A percentile compares a stretch with the other conserved stretches of the same genome.
phyloP scores from a whole-genome alignment of 2,329 filamentous ascomycete genomes.

The Alternaria triticimaculans region DNA sequence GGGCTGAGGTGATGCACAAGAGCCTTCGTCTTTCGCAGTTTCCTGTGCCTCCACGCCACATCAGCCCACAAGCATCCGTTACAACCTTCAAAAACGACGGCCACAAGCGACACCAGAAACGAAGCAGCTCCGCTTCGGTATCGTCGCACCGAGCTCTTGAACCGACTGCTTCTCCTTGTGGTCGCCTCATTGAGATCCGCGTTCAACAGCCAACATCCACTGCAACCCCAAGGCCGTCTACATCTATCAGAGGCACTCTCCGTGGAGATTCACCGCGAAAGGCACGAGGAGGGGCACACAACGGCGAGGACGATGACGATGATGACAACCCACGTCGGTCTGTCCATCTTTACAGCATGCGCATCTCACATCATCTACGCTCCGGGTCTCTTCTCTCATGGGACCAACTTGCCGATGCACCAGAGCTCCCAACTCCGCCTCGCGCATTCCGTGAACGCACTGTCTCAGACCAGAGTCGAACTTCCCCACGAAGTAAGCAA shows the following conservation, averaged over 20 bases:
- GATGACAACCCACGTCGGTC: constrained; percentile 33
- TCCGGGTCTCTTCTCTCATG: constrained; percentile 51
- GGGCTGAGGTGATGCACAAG: constrained; percentile 37
- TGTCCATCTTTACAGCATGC: constrained; percentile 54
- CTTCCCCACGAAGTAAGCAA: constrained; percentile 15
- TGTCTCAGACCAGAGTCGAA: constrained; percentile 28
- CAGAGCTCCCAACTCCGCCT: constrained; percentile 25
- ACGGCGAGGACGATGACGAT: constrained; percentile 3
- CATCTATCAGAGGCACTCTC: constrained; percentile 14
- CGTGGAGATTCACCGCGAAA: constrained; percentile 13
- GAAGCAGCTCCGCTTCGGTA: background rate
- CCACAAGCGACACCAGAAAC: background rate
- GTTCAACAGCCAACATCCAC: constrained; percentile 28
- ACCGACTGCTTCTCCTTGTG: background rate
- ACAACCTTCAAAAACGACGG: constrained; percentile 1
- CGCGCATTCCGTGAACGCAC: constrained; percentile 21
- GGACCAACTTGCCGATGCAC: constrained; percentile 34
- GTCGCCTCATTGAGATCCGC: constrained; percentile 20
- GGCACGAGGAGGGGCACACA: background rate
- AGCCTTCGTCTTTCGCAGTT: constrained; percentile 42
- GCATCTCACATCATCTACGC: constrained; percentile 54
- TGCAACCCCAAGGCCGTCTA: constrained; percentile 22
- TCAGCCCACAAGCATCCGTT: constrained; percentile 19
- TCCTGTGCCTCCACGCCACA: constrained; percentile 22
- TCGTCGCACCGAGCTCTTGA: background rate